These are phyloP conservation scores for Trebouxia gelatinosa DNA, from an alignment of 163 green algal genomes.

Conservation along the genomic window DNA sequence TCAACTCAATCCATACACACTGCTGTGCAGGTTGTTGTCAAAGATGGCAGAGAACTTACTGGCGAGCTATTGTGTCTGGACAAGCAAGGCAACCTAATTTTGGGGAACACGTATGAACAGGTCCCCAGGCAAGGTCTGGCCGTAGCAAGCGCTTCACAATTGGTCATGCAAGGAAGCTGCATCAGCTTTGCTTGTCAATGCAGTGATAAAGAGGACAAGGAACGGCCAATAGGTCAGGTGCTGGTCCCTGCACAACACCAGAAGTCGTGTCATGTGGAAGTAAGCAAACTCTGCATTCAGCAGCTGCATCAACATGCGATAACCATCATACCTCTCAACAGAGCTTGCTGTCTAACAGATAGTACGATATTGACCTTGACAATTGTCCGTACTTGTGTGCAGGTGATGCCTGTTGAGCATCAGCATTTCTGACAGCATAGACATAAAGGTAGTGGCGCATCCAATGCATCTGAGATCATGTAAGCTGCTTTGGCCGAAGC, in stretches of 20 bases:
- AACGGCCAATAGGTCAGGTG: slow-evolving; percentile 59
- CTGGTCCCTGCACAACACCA: slow-evolving; percentile 60
- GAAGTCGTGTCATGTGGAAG: slow-evolving; percentile 38
- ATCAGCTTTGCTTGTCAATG: neutral
- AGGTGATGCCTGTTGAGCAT: slow-evolving; percentile 16
- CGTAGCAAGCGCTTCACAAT: neutral
- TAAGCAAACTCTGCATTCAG: no score
- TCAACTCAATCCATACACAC: neutral
- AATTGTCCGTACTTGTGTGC: neutral
- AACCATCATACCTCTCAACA: no score
- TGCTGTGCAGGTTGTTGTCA: slow-evolving; percentile 51
- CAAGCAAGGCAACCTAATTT: slow-evolving; percentile 82
- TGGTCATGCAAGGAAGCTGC: neutral
- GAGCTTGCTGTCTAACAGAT: no score
- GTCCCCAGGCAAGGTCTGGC: neutral
- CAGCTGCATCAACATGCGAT: no score
- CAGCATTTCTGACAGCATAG: no score
- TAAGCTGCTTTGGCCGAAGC: no score
- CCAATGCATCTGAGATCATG: no score
- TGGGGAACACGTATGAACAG: slow-evolving; percentile 60
- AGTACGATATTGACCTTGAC: neutral
- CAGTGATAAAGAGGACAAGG: slow-evolving; percentile 35
- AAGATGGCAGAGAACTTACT: slow-evolving; percentile 59
- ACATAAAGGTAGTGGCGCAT: no score
- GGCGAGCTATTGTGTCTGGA: slow-evolving; percentile 81